Evolutionary conservation across 495 filamentous ascomycete species (phyloP).

Genomic region (Penicillium psychrofluorescens): DNA sequence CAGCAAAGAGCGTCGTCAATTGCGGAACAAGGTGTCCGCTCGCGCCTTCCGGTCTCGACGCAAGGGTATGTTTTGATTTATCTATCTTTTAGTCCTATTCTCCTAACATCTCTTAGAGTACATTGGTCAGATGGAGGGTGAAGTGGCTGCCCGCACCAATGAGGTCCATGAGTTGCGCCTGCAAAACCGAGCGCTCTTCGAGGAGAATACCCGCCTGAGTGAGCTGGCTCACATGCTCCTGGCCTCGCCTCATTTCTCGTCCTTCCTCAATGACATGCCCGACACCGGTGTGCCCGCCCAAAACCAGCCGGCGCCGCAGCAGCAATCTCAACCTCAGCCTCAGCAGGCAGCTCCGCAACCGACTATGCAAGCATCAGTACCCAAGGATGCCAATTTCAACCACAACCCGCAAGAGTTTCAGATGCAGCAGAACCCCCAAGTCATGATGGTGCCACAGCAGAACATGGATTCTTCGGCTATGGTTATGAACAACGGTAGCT

Average conservation of each 20-base stretch:
- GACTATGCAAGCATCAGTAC: conserved; percentile 11
- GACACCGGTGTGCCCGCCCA: conserved; percentile 38
- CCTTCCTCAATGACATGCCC: conserved; percentile 70
- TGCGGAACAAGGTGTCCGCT: conserved; percentile 97
- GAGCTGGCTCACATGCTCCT: conserved; percentile 77
- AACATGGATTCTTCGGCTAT: conserved; percentile 60
- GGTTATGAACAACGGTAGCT: conserved; percentile 44
- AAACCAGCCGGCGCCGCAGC: conserved; percentile 14
- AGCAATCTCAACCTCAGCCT: conserved; percentile 30
- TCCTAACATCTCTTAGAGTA: conserved; percentile 68
- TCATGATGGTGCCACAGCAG: conserved; percentile 69
- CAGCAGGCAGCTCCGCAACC: conserved; percentile 19
- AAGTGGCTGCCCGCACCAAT: conserved; percentile 64
- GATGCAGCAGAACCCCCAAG: conserved; percentile 51
- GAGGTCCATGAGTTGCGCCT: conserved; percentile 65
- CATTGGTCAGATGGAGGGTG: conserved; percentile 82
- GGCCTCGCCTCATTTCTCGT: conserved; percentile 76
- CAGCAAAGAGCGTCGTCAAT: conserved; percentile 87
- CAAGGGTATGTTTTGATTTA: conserved; percentile 66
- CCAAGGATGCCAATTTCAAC: conserved; percentile 60
- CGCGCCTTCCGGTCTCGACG: conserved; percentile 90
- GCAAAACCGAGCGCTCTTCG: conserved; percentile 64
- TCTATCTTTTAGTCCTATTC: not conserved
- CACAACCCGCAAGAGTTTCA: conserved; percentile 42
- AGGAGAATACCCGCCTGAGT: conserved; percentile 73